Conservation (phyloP, 1,284 basidiomycete genomes). For the Xerocomus minutiporus region DNA sequence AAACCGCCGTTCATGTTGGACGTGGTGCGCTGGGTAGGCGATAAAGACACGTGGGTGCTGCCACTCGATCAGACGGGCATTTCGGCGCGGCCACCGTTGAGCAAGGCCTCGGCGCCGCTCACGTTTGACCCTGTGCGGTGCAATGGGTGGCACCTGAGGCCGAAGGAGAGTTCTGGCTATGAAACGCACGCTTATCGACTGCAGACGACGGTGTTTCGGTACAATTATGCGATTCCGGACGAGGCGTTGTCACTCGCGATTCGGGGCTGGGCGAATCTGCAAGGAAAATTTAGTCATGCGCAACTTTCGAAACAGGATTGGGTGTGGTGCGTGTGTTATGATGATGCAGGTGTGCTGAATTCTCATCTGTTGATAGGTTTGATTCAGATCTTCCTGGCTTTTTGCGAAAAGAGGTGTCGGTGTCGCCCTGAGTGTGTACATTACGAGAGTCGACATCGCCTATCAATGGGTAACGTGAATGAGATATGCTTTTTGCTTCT, state of each 20-base stretch:
- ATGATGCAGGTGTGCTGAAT: too few species aligned
- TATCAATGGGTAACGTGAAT: background rate
- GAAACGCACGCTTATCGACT: background rate
- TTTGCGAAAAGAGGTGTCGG: background rate
- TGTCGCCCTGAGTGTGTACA: too few species aligned
- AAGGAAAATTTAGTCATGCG: constrained; percentile 8
- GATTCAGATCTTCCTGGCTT: constrained; percentile 21
- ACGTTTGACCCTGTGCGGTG: constrained; percentile 23
- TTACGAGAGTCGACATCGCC: too few species aligned
- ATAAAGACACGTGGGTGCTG: constrained; percentile 28
- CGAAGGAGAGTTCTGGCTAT: background rate
- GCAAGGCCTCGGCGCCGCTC: constrained; percentile 14
- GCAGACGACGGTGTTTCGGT: constrained; percentile 23
- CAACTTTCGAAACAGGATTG: constrained; percentile 9
- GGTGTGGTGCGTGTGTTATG: constrained; percentile 19
- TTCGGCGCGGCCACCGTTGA: constrained; percentile 14
- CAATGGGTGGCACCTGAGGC: constrained; percentile 24
- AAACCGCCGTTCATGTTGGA: constrained; percentile 14
- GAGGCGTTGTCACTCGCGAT: background rate
- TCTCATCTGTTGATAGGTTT: constrained; percentile 16
- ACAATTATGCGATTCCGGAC: constrained; percentile 21
- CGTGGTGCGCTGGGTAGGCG: constrained; percentile 25
- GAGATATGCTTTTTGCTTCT: background rate
- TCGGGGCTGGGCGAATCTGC: constrained; percentile 12
- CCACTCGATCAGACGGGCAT: constrained; percentile 25